Evolutionary conservation across 331 rosid genomes (phyloP), one percentile per base, ranked within the genome.

Genomic region (Saraca asoca): DNA sequence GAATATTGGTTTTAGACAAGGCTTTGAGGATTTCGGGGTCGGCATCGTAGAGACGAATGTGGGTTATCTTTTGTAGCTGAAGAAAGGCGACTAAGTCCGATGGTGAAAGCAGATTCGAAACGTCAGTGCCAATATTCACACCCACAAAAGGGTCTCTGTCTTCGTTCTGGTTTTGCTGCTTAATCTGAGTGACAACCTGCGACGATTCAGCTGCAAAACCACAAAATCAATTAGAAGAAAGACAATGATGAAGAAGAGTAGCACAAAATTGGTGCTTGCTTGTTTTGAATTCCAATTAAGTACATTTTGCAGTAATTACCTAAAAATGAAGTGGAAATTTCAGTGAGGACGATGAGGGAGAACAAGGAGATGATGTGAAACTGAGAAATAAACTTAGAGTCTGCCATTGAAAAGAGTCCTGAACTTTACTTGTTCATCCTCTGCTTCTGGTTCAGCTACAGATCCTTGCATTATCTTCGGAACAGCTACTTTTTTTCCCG

Each of bases 41-140:
- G 0, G 91, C 84, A 72, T 91, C 96, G 87, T 91, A 88, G 67
- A 91, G 84, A 3, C 96, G 78, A 42, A 91, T 49, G 75, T 88
- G 90, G 5, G 66, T 78, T 38, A 91, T 88, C 53, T 87, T 87
- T 24, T 91, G 92, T 9, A 75, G 52, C 31, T 73, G 75, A 2
- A 91, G 95, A 52, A 91, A 85, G 10, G 88, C 55, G 0, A 87
- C 91, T 0, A 91, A 64, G 7, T 79, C 83, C 0, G 82, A 15
- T 2, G 95, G 81, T 0, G 88, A 51, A 0, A 85, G 63, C 7
- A 85, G 74, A 74, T 80, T 85, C 51, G 98, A 85, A 0, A 91
- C 89, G 64, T 91, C 98, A 0, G 86, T 85, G 41, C 98, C 98
- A 11, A 88, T 81, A 75, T 89, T 89, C 7, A 89, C 86, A 6